Percentiles rank a stretch among this genome's conserved stretches.
Evolutionary conservation across 371 early-diverging fungal genomes (phyloP).

Genomic region (Spraguea lophii): DNA sequence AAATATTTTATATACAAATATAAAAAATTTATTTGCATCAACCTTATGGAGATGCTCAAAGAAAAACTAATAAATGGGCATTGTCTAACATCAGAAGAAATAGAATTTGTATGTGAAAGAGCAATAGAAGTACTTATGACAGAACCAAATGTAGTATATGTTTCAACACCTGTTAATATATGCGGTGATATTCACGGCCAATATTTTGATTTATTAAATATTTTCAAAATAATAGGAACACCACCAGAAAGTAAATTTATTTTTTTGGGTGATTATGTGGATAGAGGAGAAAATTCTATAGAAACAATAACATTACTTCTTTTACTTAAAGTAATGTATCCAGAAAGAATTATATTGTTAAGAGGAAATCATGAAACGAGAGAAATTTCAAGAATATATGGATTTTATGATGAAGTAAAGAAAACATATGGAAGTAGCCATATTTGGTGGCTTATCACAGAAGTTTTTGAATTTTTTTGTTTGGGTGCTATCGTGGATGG

Average conservation of each 20-base stretch:
- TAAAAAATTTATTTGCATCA: no score
- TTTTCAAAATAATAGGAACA: conserved; percentile 82
- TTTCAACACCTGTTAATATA: conserved; percentile 65
- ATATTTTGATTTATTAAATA: conserved; percentile 82
- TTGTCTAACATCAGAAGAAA: no score
- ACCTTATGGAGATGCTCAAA: no score
- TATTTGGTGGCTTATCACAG: conserved; percentile 36
- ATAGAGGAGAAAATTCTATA: conserved; percentile 42
- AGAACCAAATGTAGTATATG: conserved; percentile 62
- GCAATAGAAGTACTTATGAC: neutral
- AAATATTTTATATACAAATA: no score
- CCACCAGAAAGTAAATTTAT: conserved; percentile 48
- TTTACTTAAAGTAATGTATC: conserved; percentile 42
- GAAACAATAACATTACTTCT: conserved; percentile 39
- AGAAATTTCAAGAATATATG: conserved; percentile 40
- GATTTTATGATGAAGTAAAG: conserved; percentile 44
- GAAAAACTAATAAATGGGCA: no score
- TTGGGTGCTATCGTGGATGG: conserved; percentile 39
- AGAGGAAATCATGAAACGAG: conserved; percentile 45
- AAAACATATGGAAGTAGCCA: conserved; percentile 24
- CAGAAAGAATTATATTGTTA: conserved; percentile 36
- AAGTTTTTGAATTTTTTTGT: conserved; percentile 38
- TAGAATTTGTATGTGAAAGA: neutral
- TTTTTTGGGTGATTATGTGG: conserved; percentile 46
- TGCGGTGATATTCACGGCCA: conserved; percentile 98